Evolutionary conservation across 164 flowering plant genomes (phyloP).

Genomic region (Vitis amurensis): DNA sequence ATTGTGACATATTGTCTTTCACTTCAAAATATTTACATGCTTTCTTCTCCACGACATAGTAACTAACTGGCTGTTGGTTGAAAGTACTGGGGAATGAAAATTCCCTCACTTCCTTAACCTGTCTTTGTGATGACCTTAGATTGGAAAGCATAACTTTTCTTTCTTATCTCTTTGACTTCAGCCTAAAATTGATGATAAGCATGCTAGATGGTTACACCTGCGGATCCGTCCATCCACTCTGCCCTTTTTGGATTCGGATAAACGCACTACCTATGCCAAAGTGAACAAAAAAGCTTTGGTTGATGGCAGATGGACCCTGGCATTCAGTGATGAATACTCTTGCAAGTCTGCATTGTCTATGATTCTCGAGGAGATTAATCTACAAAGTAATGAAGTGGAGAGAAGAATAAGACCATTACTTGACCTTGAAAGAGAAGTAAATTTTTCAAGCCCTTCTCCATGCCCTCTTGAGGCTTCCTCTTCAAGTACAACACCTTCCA

Average conservation of each 20-base stretch:
- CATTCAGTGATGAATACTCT: slow-evolving; percentile 77
- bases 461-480: slow-evolving; percentile 18
- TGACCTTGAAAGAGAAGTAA: slow-evolving; percentile 35
- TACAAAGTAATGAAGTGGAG: slow-evolving; percentile 66
- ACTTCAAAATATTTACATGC: too few species aligned
- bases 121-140: too few species aligned
- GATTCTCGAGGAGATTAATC: slow-evolving; percentile 61
- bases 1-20: too few species aligned
- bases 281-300: slow-evolving; percentile 59
- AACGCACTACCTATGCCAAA: slow-evolving; percentile 34
- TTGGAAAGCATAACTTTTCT: not conserved
- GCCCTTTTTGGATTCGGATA: slow-evolving; percentile 55
- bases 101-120: too few species aligned
- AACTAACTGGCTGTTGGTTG: too few species aligned
- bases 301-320: slow-evolving; percentile 97
- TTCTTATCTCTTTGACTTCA: slow-evolving; percentile 24
- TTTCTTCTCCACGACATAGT: too few species aligned
- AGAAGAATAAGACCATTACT: slow-evolving; percentile 69
- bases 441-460: slow-evolving; percentile 18
- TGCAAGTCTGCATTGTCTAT: slow-evolving; percentile 76
- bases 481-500: slow-evolving; percentile 21
- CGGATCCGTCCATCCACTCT: slow-evolving; percentile 85
- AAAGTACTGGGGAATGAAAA: too few species aligned
- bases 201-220: slow-evolving; percentile 87
- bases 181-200: slow-evolving; percentile 88